These are phyloP conservation scores for Cutaneotrichosporon curvatum DNA, from an alignment of 1,284 basidiomycete genomes.

Conservation along the genomic window DNA sequence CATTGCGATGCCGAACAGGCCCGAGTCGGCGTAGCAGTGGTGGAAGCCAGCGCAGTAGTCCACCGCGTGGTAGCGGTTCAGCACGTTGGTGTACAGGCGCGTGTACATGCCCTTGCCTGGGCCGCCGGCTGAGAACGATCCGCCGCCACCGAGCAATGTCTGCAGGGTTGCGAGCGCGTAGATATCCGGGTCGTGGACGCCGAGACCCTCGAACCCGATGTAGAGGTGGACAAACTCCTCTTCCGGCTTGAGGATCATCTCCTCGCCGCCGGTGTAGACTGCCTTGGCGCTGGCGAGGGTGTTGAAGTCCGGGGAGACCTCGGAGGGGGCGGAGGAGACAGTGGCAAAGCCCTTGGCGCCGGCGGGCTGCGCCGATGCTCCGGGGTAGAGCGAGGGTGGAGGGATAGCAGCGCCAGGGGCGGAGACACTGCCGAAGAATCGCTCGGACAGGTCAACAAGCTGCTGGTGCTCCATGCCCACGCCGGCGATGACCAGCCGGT, in stretches of 20 bases:
- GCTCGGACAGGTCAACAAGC: conserved; percentile 74
- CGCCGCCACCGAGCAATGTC: conserved; percentile 89
- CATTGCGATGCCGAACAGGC: conserved; percentile 87
- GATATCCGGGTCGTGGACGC: conserved; percentile 88
- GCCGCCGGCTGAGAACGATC: conserved; percentile 62
- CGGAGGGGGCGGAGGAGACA: conserved; percentile 17
- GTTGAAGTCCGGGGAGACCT: conserved; percentile 32
- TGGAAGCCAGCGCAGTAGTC: conserved; percentile 98
- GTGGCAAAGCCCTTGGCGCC: conserved; percentile 51
- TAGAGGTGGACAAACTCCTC: conserved; percentile 90
- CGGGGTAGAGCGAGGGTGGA: conserved; percentile 21
- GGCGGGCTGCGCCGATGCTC: conserved; percentile 55
- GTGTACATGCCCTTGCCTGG: conserved; percentile 99
- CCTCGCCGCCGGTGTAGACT: conserved; percentile 74
- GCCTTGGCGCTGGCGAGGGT: conserved; percentile 51
- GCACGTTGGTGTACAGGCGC: conserved; percentile 91
- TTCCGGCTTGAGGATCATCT: conserved; percentile 58
- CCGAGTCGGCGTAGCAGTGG: conserved; percentile 92
- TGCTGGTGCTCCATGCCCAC: conserved; percentile 85
- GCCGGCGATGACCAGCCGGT: conserved; percentile 89
- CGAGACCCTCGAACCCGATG: conserved; percentile 84
- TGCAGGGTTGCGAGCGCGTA: conserved; percentile 93
- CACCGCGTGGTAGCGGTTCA: conserved; percentile 88
- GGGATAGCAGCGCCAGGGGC: conserved; percentile 24
- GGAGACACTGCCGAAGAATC: conserved; percentile 72